A percentile compares a stretch with the other conserved stretches of the same genome.
Evolutionary conservation across 2,329 filamentous ascomycete genomes (phyloP).

Genomic region (Xylariaceae sp.): DNA sequence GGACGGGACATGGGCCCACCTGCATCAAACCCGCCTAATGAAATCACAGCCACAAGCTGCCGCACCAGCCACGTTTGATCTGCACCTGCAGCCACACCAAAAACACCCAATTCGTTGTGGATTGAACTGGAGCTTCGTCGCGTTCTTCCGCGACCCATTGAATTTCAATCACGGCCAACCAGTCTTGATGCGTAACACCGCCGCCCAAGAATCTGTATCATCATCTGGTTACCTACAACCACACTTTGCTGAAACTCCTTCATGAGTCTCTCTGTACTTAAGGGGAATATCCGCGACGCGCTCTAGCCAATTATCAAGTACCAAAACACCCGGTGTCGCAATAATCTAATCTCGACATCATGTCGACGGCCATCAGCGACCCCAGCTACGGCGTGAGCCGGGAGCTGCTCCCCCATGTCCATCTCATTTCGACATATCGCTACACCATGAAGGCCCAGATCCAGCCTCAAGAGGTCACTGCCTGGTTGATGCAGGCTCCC

Average conservation of each 20-base stretch:
- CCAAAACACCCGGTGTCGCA: constrained; percentile 8
- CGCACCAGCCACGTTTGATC: constrained; percentile 7
- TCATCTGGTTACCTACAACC: constrained; percentile 1
- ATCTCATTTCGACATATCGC: constrained; percentile 78
- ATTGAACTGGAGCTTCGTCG: constrained; percentile 11
- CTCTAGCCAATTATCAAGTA: too few relatives aligned
- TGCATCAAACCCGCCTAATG: too few relatives aligned
- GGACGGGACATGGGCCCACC: too few relatives aligned
- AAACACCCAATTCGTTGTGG: constrained; percentile 1
- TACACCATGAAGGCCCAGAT: constrained; percentile 72
- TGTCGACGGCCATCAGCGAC: constrained; percentile 38
- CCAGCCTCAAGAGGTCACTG: constrained; percentile 71
- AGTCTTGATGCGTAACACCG: constrained; percentile 8
- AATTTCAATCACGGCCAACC: constrained; percentile 6
- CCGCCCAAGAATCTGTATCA: constrained; percentile 8
- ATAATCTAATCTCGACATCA: constrained; percentile 13
- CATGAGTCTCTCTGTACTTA: too few relatives aligned
- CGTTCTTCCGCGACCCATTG: constrained; percentile 12
- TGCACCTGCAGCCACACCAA: constrained; percentile 3
- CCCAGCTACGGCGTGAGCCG: constrained; percentile 44
- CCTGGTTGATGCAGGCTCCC: constrained; percentile 79
- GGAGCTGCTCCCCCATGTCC: constrained; percentile 73
- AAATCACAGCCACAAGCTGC: constrained; percentile 5
- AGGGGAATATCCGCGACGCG: too few relatives aligned
- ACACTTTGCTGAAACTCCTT: too few relatives aligned